These are phyloP conservation scores for Trypanosoma melophagium DNA, from an alignment of 208 protist genomes.

Conservation along the genomic window DNA sequence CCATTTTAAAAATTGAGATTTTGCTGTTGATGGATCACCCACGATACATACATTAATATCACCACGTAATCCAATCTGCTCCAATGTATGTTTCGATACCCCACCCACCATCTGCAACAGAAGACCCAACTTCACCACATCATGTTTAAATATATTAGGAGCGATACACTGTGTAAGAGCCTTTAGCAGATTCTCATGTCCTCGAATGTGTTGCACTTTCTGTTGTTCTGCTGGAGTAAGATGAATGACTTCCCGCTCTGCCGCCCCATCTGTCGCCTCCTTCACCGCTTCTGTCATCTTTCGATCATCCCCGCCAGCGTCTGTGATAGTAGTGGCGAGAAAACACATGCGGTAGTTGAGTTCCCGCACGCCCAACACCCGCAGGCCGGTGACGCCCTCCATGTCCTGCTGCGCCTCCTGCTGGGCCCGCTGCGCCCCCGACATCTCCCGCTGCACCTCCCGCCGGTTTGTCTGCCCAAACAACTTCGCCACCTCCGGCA, in stretches of 20 bases:
- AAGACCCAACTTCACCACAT: slow-evolving; percentile 98
- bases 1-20: slow-evolving; percentile 99
- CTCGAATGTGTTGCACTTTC: slow-evolving; percentile 81
- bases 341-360: slow-evolving; percentile 98
- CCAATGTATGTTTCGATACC: slow-evolving; percentile 96
- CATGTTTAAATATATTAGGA: slow-evolving; percentile 96
- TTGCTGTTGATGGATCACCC: slow-evolving; percentile 98
- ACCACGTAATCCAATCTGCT: slow-evolving; percentile 94
- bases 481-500: slow-evolving; percentile 96
- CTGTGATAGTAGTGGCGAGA: slow-evolving; percentile 93
- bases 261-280: slow-evolving; percentile 48
- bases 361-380: slow-evolving; percentile 96
- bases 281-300: slow-evolving; percentile 87
- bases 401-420: slow-evolving; percentile 81
- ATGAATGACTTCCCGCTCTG: slow-evolving; percentile 43
- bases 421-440: slow-evolving; percentile 70
- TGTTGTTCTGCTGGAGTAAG: slow-evolving; percentile 76
- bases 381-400: slow-evolving; percentile 95
- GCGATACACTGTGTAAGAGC: slow-evolving; percentile 89
- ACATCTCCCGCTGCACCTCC: slow-evolving; percentile 87
- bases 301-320: slow-evolving; percentile 76
- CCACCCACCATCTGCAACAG: slow-evolving; percentile 99
- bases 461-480: slow-evolving; percentile 78
- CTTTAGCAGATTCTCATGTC: slow-evolving; percentile 80
- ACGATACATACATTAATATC: slow-evolving; percentile 99